Conservation (phyloP, 2,329 filamentous ascomycete genomes). For the Tolypocladium amazonense region DNA sequence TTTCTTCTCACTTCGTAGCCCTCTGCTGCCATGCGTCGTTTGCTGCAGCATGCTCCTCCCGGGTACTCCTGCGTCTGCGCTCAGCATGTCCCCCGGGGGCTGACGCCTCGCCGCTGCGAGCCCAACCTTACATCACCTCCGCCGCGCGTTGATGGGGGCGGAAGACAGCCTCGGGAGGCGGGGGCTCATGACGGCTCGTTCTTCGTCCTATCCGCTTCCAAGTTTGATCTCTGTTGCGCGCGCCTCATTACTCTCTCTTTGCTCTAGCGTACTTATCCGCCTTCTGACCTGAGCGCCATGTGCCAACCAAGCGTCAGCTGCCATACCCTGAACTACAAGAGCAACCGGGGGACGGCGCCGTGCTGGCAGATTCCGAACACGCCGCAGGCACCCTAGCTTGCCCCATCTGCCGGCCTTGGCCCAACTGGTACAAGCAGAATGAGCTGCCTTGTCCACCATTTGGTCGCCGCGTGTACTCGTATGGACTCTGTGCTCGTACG, state of each 20-base stretch:
- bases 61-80: background rate
- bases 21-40: background rate
- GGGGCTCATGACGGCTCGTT: constrained; percentile 1
- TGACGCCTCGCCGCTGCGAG: background rate
- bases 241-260: background rate
- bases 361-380: constrained; percentile 3
- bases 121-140: background rate
- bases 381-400: background rate
- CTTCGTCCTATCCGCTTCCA: constrained; percentile 1
- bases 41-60: background rate
- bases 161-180: background rate
- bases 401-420: background rate
- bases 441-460: background rate
- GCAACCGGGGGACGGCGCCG: background rate
- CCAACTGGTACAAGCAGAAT: background rate
- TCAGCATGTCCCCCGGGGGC: background rate
- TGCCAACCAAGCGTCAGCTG: background rate
- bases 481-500: background rate
- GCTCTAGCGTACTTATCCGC: background rate
- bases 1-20: background rate
- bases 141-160: background rate
- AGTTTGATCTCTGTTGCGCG: background rate
- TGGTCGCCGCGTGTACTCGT: background rate
- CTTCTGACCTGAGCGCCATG: background rate
- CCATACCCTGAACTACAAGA: background rate